These are phyloP conservation scores for Bipolaris oryzae DNA, from an alignment of 2,329 filamentous ascomycete species.

Conservation along the genomic window DNA sequence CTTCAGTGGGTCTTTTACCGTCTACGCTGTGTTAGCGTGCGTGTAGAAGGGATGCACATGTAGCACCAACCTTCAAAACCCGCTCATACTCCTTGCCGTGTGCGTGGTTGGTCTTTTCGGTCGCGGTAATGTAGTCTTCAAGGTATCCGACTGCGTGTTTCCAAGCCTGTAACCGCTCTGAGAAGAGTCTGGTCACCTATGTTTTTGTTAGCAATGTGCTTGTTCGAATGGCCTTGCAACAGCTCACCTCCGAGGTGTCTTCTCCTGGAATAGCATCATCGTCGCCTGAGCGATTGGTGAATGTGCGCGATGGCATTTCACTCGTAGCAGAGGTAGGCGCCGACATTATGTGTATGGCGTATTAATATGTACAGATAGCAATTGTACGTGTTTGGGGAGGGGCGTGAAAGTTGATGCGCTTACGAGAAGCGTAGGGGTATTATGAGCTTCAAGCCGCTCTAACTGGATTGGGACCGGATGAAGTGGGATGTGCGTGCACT, in stretches of 20 bases:
- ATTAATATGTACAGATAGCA: neutral
- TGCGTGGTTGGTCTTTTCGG: conserved; percentile 82
- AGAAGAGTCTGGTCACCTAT: conserved; percentile 65
- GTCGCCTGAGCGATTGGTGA: conserved; percentile 43
- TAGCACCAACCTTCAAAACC: conserved; percentile 73
- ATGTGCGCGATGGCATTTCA: conserved; percentile 38
- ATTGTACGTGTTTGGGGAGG: neutral
- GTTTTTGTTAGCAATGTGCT: neutral
- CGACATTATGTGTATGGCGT: conserved; percentile 32
- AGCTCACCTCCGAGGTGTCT: conserved; percentile 53
- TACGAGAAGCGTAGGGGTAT: neutral
- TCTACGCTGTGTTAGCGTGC: conserved; percentile 57
- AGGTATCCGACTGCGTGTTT: conserved; percentile 92
- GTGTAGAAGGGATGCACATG: neutral
- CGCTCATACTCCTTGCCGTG: conserved; percentile 96
- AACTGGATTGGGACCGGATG: conserved; percentile 8
- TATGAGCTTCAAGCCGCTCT: conserved; percentile 7
- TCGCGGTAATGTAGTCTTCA: conserved; percentile 84
- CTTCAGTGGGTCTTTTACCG: conserved; percentile 81
- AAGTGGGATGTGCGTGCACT: conserved; percentile 8
- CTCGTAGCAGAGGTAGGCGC: conserved; percentile 42
- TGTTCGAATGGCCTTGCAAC: rapidly evolving
- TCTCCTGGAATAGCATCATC: conserved; percentile 57
- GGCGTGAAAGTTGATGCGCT: conserved; percentile 4
- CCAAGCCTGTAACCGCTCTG: conserved; percentile 90